Conservation (phyloP, 352 stramenopile species). For the Globisporangium apiculatum region DNA sequence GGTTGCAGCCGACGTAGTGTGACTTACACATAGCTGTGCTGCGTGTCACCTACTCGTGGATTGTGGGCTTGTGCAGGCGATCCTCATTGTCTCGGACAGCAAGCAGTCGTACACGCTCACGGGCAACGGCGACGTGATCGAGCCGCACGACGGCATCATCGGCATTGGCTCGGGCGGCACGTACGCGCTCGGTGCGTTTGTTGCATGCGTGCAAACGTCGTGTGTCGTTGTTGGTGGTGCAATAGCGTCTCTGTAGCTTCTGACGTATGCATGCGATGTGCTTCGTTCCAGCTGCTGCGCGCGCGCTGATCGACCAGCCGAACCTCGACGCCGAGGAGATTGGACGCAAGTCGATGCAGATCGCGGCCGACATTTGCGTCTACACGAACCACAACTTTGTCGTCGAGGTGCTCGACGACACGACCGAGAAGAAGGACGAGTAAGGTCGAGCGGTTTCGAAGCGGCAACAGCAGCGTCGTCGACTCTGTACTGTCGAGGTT, state of each 20-base stretch:
- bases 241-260: too few relatives aligned
- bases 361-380: slow-evolving; percentile 97
- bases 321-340: slow-evolving; percentile 93
- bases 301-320: slow-evolving; percentile 92
- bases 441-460: neutral
- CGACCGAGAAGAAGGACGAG: slow-evolving; percentile 40
- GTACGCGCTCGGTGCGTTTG: slow-evolving; percentile 88
- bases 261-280: too few relatives aligned
- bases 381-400: slow-evolving; percentile 99
- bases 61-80: slow-evolving; percentile 23
- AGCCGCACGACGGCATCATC: slow-evolving; percentile 95
- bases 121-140: slow-evolving; percentile 97
- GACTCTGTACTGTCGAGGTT: neutral
- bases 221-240: neutral
- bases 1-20: too few relatives aligned
- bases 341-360: slow-evolving; percentile 90
- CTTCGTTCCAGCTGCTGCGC: slow-evolving; percentile 80
- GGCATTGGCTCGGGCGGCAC: slow-evolving; percentile 90
- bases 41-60: neutral
- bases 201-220: too few relatives aligned
- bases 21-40: too few relatives aligned
- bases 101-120: slow-evolving; percentile 96
- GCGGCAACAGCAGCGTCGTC: neutral
- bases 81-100: slow-evolving; percentile 93
- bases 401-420: slow-evolving; percentile 85